Evolutionary conservation across 495 filamentous ascomycete genomes (phyloP), one percentile per base, ranked within the genome.

Genomic region (Hypomontagnella submonticulosa): DNA sequence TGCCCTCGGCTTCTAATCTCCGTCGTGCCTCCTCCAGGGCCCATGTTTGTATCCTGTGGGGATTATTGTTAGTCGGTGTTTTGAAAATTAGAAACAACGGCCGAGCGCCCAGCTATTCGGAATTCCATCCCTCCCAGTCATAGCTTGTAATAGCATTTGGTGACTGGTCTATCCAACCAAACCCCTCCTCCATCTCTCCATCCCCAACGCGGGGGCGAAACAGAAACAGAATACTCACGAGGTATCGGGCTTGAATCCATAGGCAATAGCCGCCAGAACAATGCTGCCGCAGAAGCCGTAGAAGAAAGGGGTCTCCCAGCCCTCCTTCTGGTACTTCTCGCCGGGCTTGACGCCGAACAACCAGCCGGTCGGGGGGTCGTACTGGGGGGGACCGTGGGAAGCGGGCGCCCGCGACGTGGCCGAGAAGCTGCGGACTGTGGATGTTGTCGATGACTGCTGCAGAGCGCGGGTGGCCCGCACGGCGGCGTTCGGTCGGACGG

Each of bases 181-280:
- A n/a, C n/a, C n/a, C n/a, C n/a, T n/a, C n/a, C n/a, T 27, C 34
- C 49, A 30, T 19, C 42, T 23, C 33, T 46, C 11, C 8, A 38
- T 20, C 8, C 16, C 15, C 7, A 42, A 8, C 3, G 30, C 16
- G 9, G 1, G 1, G 11, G 23, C 11, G 9, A 4, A 27, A 36
- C 27, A 40, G 47, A 42, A 13, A 11, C 3, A 69, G 62, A 55
- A 40, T 40, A 91, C 94, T 79, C 84, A 99, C 95, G 91, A 96
- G 49, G 93, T 98, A 83, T 99, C 95, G 19, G 95, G 95, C 87
- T 99, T 99, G 74, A 92, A 98, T 50, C 91, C 90, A 83, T 97
- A 97, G 67, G 87, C 92, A 33, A 98, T 83, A 54, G 84, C 86
- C 33, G 88, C 89, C 41, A 92, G 80, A 11, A 83, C 76, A 57